A percentile compares a stretch with the other conserved stretches of the same genome.
phyloP scores from a whole-genome alignment of 2,329 filamentous ascomycete genomes.

The Cladosporium sp. region DNA sequence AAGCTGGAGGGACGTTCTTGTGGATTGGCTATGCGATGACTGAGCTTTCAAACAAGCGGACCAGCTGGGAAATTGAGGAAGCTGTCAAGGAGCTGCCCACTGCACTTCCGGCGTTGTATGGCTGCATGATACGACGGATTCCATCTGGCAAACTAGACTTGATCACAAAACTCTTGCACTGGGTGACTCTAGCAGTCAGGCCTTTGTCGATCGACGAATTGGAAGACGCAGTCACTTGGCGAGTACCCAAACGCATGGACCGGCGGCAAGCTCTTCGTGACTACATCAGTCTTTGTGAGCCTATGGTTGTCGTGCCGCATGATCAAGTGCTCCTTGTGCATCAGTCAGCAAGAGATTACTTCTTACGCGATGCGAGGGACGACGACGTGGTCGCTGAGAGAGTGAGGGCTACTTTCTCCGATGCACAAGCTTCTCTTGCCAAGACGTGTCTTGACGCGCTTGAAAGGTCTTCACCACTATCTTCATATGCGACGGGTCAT shows the following conservation, averaged over 20 bases:
- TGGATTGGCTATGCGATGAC: constrained; percentile 35
- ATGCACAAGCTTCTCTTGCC: not conserved
- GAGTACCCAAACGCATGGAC: not conserved
- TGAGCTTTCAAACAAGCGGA: constrained; percentile 22
- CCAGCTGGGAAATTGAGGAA: constrained; percentile 17
- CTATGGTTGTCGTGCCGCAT: not conserved
- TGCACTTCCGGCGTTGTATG: not conserved
- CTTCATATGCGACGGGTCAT: not conserved
- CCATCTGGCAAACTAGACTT: not conserved
- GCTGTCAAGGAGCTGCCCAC: not conserved
- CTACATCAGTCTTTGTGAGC: not conserved
- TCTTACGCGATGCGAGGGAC: not conserved
- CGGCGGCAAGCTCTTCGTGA: not conserved
- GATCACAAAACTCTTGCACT: not conserved
- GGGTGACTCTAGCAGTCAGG: not conserved
- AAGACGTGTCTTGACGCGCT: not conserved
- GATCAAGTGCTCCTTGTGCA: not conserved
- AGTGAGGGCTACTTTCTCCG: not conserved
- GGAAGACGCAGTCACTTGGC: not conserved
- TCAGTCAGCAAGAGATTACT: not conserved
- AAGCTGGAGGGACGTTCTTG: constrained; percentile 37
- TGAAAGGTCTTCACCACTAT: not conserved
- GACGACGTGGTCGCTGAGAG: not conserved
- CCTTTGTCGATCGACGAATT: not conserved
- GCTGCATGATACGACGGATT: not conserved